Evolutionary conservation across 2,329 filamentous ascomycete genomes (phyloP).

Genomic region (Claviceps monticola): DNA sequence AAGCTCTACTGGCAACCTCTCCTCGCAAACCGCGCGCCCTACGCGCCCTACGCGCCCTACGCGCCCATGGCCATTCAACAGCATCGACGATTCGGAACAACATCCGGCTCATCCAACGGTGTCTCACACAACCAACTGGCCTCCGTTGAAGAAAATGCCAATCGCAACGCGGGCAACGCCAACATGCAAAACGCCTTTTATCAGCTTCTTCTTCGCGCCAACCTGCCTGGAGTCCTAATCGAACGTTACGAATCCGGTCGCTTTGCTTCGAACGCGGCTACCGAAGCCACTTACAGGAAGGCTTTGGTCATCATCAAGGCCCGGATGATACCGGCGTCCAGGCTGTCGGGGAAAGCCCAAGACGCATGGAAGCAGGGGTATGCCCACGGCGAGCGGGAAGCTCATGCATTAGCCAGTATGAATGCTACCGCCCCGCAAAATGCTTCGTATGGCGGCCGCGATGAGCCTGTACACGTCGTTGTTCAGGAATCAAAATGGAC

Average conservation of each 20-base stretch:
- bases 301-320: conserved; percentile 40
- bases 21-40: conserved; percentile 10
- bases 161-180: conserved; percentile 78
- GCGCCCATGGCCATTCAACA: conserved; percentile 9
- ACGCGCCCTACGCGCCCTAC: conserved; percentile 5
- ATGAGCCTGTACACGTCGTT: conserved; percentile 84
- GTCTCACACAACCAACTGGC: conserved; percentile 57
- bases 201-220: conserved; percentile 74
- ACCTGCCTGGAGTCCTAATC: conserved; percentile 85
- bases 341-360: conserved; percentile 10
- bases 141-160: conserved; percentile 79
- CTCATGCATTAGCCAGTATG: conserved; percentile 16
- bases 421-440: conserved; percentile 13
- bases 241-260: conserved; percentile 78
- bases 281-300: conserved; percentile 66
- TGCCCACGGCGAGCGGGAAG: conserved; percentile 16
- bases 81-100: conserved; percentile 13
- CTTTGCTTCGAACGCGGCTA: conserved; percentile 66
- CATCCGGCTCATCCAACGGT: conserved; percentile 31
- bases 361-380: conserved; percentile 16
- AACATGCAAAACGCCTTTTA: conserved; percentile 91
- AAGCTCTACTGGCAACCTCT: conserved; percentile 7
- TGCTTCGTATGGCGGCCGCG: conserved; percentile 42
- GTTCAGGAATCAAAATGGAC: conserved; percentile 79
- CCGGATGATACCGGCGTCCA: conserved; percentile 13